These are phyloP conservation scores for Blastobotrys serpentis DNA, from an alignment of 1,139 yeast genomes.

Conservation along the genomic window DNA sequence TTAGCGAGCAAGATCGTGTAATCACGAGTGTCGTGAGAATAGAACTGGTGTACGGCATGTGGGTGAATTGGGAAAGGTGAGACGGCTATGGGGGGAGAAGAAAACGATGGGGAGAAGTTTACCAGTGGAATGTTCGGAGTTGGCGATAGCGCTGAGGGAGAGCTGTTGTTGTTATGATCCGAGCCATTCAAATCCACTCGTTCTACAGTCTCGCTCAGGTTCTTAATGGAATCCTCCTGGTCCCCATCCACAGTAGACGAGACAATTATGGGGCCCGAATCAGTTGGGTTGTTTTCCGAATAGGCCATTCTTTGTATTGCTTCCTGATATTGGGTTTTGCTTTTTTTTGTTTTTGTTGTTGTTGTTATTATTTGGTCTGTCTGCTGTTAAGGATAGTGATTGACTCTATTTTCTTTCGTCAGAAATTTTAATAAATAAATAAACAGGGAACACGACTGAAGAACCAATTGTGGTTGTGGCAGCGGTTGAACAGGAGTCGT, in stretches of 20 bases:
- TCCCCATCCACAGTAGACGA: constrained; percentile 5
- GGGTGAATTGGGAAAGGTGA: constrained; percentile 7
- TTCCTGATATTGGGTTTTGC: background rate
- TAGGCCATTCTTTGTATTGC: background rate
- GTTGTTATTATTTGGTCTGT: background rate
- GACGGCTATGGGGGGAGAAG: constrained; percentile 6
- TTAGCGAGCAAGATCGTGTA: constrained; percentile 13
- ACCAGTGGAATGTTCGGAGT: constrained; percentile 1
- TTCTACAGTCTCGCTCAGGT: background rate
- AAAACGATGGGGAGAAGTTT: constrained; percentile 5
- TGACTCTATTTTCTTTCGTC: no score
- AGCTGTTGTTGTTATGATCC: constrained; percentile 2
- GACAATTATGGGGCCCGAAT: constrained; percentile 1
- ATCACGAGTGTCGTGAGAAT: constrained; percentile 14
- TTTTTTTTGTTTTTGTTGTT: background rate
- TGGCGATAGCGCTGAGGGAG: background rate
- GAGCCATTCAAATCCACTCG: background rate
- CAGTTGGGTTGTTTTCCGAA: background rate
- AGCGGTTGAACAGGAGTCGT: no score
- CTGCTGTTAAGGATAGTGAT: no score
- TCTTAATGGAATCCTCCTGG: constrained; percentile 5
- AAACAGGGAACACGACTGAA: no score
- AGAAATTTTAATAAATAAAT: no score
- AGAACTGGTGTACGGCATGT: constrained; percentile 7
- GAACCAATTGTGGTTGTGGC: no score